Conservation (phyloP, 805 yeast species). For the Saccharomycopsis vini region DNA sequence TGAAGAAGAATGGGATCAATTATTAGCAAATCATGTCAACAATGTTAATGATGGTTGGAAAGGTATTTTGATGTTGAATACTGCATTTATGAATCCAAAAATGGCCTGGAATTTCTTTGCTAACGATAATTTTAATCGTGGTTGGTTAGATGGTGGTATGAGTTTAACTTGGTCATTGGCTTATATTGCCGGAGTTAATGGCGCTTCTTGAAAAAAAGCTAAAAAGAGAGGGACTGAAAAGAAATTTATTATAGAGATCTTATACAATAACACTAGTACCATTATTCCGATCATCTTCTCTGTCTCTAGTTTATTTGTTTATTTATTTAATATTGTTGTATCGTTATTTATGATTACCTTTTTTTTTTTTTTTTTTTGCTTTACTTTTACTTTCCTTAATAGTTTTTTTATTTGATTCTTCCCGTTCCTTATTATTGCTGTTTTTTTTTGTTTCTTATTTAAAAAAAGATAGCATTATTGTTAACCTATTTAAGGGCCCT, state of each 20-base stretch:
- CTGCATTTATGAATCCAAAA: constrained; percentile 64
- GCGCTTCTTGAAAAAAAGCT: constrained; percentile 5
- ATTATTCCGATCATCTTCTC: too few relatives aligned
- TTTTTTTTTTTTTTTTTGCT: neutral
- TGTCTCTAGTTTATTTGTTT: too few relatives aligned
- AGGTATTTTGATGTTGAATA: constrained; percentile 62
- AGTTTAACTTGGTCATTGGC: constrained; percentile 82
- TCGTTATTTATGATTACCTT: too few relatives aligned
- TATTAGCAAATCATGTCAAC: constrained; percentile 36
- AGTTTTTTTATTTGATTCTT: neutral
- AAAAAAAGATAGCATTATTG: too few relatives aligned
- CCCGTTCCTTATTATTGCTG: neutral
- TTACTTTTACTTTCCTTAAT: neutral
- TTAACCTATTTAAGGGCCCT: too few relatives aligned
- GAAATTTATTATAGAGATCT: too few relatives aligned
- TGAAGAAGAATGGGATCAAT: constrained; percentile 54
- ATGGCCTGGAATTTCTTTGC: constrained; percentile 56
- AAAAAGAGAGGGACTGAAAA: too few relatives aligned
- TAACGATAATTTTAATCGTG: constrained; percentile 40
- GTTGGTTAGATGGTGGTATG: constrained; percentile 73
- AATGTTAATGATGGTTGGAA: constrained; percentile 60
- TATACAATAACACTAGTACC: too few relatives aligned
- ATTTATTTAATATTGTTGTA: too few relatives aligned
- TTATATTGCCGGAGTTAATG: constrained; percentile 42
- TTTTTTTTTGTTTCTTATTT: too few relatives aligned